Conservation (phyloP, 805 yeast genomes). For the Wickerhamiella siamensis region DNA sequence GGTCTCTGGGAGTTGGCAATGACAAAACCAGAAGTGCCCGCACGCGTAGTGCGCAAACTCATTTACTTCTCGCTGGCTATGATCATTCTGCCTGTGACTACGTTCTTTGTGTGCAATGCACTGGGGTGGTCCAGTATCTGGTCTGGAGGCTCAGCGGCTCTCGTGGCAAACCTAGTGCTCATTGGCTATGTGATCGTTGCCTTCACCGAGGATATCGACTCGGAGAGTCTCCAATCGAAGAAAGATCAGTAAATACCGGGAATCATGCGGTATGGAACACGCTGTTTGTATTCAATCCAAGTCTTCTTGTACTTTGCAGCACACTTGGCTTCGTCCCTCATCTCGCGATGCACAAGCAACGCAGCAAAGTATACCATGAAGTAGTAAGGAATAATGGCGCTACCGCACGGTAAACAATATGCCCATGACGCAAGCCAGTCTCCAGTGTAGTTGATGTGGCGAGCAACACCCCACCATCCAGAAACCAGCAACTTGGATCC, state of each 20-base stretch:
- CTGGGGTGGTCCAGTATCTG: slow-evolving; percentile 29
- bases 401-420: slow-evolving; percentile 87
- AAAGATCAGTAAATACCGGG: slow-evolving; percentile 61
- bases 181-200: slow-evolving; percentile 59
- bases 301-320: slow-evolving; percentile 67
- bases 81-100: slow-evolving; percentile 45
- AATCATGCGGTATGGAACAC: slow-evolving; percentile 79
- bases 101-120: slow-evolving; percentile 34
- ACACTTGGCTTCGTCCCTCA: slow-evolving; percentile 86
- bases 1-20: no score
- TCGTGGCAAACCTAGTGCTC: slow-evolving; percentile 53
- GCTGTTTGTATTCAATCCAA: slow-evolving; percentile 69
- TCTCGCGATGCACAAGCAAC: slow-evolving; percentile 74
- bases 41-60: slow-evolving; percentile 33
- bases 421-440: slow-evolving; percentile 87
- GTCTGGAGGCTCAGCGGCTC: slow-evolving; percentile 63
- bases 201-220: slow-evolving; percentile 40
- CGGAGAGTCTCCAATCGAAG: slow-evolving; percentile 10
- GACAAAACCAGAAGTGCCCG: slow-evolving; percentile 11
- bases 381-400: slow-evolving; percentile 70
- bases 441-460: slow-evolving; percentile 90
- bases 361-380: slow-evolving; percentile 72
- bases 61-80: slow-evolving; percentile 56
- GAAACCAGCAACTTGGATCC: slow-evolving; percentile 72
- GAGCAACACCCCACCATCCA: slow-evolving; percentile 94